phyloP scores from a whole-genome alignment of 306 rosid species.

The Cicer pinnatifidum region DNA sequence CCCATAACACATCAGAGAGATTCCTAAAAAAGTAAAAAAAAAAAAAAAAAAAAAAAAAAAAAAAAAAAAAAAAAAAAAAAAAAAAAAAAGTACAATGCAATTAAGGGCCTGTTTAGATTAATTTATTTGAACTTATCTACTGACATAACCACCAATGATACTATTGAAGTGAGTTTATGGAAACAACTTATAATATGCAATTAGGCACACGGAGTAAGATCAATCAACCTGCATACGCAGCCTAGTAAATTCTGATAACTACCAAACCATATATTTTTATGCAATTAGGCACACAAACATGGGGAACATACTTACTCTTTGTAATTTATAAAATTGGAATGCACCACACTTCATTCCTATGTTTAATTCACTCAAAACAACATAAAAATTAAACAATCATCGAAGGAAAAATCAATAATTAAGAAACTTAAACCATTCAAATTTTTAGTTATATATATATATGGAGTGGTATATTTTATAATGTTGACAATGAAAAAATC shows the following conservation, averaged over 20 bases:
- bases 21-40: conserved; percentile 59
- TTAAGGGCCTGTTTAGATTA: background rate
- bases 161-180: too few relatives aligned
- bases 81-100: conserved; percentile 34
- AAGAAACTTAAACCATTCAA: background rate
- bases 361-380: conserved; percentile 20
- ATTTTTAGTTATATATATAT: too few relatives aligned
- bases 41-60: conserved; percentile 48
- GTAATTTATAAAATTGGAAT: conserved; percentile 8
- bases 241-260: conserved; percentile 9
- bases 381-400: background rate
- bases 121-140: too few relatives aligned
- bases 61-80: background rate
- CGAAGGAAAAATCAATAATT: conserved; percentile 8
- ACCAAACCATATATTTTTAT: conserved; percentile 14
- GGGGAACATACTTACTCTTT: background rate
- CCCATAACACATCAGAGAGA: conserved; percentile 88
- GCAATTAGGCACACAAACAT: conserved; percentile 1
- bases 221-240: conserved; percentile 18
- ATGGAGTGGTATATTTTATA: too few relatives aligned
- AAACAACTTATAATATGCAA: background rate
- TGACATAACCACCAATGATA: too few relatives aligned
- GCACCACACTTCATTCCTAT: conserved; percentile 6
- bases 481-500: too few relatives aligned
- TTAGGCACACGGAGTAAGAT: conserved; percentile 13